Conservation (phyloP, 495 filamentous ascomycete genomes). For the Penicillium desertorum region DNA sequence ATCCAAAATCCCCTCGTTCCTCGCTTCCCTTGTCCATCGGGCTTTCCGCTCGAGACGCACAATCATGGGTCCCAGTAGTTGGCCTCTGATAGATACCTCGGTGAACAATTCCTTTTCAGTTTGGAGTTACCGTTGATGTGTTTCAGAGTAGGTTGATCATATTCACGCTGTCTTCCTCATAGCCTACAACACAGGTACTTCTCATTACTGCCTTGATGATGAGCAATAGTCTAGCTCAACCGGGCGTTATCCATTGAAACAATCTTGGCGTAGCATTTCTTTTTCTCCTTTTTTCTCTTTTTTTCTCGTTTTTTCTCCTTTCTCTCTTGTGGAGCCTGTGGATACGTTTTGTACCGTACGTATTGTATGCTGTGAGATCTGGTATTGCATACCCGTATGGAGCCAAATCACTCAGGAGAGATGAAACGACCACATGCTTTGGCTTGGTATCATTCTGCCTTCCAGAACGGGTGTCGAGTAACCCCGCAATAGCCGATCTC, state of each 20-base stretch:
- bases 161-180: not conserved
- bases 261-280: not conserved
- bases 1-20: not conserved
- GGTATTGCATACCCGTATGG: not conserved
- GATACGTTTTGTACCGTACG: not conserved
- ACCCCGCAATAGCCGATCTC: conserved; percentile 12
- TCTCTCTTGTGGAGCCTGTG: not conserved
- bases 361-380: not conserved
- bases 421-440: conserved; percentile 6
- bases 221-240: not conserved
- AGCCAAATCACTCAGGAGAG: not conserved
- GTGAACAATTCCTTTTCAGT: not conserved
- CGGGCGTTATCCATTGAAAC: not conserved
- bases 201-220: not conserved
- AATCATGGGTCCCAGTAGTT: conserved; percentile 1
- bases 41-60: conserved; percentile 1
- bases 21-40: conserved; percentile 2
- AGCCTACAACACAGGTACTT: not conserved
- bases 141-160: not conserved
- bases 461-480: not conserved
- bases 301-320: not conserved
- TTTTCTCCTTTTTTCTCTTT: not conserved
- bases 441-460: not conserved
- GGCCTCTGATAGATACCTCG: not conserved
- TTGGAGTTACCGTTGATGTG: not conserved